Evolutionary conservation across 768 basidiomycete genomes (phyloP), one percentile per base, ranked within the genome.

Genomic region (Leucocoprinus sp.): DNA sequence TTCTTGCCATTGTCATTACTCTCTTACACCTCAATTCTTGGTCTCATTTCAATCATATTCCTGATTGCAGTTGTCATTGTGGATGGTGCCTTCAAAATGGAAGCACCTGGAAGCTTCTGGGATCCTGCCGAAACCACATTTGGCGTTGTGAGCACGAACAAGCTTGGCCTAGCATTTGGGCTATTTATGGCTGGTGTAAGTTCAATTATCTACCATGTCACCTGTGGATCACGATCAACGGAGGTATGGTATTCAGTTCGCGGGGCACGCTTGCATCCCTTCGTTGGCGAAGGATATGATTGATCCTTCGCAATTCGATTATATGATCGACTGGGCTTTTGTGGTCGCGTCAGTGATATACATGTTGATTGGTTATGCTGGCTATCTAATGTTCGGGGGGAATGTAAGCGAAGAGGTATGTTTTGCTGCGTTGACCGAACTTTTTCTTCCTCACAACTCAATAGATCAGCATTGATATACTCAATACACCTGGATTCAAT

Each of bases 191-290:
- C 89, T 6, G 91, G 93, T 12, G 89, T 91, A 58, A 57, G 76
- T 57, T 39, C 18, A 18, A 37, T 18, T 26, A 21, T 19, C 19
- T 21, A 37, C 17, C 18, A n/a, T 4, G 39, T 40, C 8, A 8
- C 14, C n/a, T 33, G 21, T 8, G 12, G 31, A 34, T 27, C 39
- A 21, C 41, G 24, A 7, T 14, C 50, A 45, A 42, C 19, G 19
- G 37, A 26, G 15, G 36, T 35, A 19, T 21, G 8, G 4, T 22
- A 1, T 21, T 27, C 53, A 91, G 80, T 93, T 95, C 55, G 80
- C 90, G 2, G 93, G 93, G 1, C 95, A 98, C 58, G 84, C 90
- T 11, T 84, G 93, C 22, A 84, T 98, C 39, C 93, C 93, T 15
- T 88, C 85, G 17, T 63, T 98, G 12, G 91, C 86, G 3, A 74